Evolutionary conservation across 2,329 filamentous ascomycete genomes (phyloP), one percentile per base, ranked within the genome.

Genomic region (Fusarium penzigii): DNA sequence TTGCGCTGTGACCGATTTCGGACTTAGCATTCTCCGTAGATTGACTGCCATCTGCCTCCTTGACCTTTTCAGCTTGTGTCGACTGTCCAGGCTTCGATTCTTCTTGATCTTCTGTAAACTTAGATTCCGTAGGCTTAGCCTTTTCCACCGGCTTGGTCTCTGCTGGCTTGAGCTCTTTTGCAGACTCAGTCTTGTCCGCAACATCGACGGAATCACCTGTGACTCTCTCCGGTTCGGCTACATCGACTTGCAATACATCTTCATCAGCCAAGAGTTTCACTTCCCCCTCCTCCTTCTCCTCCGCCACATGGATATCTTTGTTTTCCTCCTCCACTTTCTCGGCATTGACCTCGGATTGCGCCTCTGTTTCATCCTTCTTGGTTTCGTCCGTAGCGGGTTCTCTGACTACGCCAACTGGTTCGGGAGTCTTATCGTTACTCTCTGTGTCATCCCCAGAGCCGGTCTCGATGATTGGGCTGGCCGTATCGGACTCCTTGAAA

Each of bases 401-500:
- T 17, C 46, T 34, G 5, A 11, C 42, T n/a, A 32, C 32, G 16
- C 42, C 43, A 5, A 36, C 32, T 2, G 32, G 13, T 16, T 40
- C 46, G 11, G 42, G 42, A 13, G 41, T 48, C 20, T 53, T 38
- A 10, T 52, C 47, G 5, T 10, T 41, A 25, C 39, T 29, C 9
- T 55, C 34, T 16, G 11, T 36, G 32, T 46, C 42, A 39, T 49
- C 46, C 42, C n/a, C n/a, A 39, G 47, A 34, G 25, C 49, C 47
- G 20, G 55, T 45, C 16, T 60, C 57, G 29, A 39, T 44, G 16
- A 56, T 16, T 46, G 54, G 44, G 39, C 52, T 49, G 34, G 47
- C 41, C 46, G 59, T 62, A 8, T 46, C 71, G 41, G 69, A 72
- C 36, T 68, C 60, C 44, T 67, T 68, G 56, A 73, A 72, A 29